These are phyloP conservation scores for Leersia perrieri DNA, from an alignment of 176 grass and related monocot genomes.

Conservation along the genomic window DNA sequence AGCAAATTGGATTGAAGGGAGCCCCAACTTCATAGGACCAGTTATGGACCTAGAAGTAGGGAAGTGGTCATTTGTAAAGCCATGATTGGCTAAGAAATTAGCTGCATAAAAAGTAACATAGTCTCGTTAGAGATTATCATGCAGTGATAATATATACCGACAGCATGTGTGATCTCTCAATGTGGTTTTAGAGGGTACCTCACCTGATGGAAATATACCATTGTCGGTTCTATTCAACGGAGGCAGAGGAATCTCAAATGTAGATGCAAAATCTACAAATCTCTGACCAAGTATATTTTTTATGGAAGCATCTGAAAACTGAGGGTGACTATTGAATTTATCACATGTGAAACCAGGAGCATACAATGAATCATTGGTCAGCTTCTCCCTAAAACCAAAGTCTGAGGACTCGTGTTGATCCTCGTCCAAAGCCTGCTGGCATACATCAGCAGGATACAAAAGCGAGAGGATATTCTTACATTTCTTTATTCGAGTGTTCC, in stretches of 20 bases:
- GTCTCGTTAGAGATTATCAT: conserved; percentile 41
- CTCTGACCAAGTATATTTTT: conserved; percentile 36
- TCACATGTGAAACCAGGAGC: conserved; percentile 51
- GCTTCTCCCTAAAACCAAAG: conserved; percentile 38
- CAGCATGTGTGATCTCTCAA: conserved; percentile 36
- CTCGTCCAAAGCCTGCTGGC: conserved; percentile 42
- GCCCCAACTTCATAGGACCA: conserved; percentile 78
- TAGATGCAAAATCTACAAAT: too few relatives aligned
- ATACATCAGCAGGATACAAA: conserved; percentile 54
- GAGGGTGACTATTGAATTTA: conserved; percentile 24
- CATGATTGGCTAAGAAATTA: conserved; percentile 50
- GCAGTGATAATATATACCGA: conserved; percentile 35
- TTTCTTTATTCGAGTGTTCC: conserved; percentile 94
- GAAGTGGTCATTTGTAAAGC: conserved; percentile 69
- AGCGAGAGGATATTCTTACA: conserved; percentile 46
- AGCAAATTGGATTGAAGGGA: conserved; percentile 99
- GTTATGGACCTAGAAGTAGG: conserved; percentile 68
- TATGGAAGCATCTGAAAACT: conserved; percentile 44
- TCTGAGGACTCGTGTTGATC: conserved; percentile 41
- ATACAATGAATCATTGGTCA: conserved; percentile 39
- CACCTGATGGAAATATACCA: conserved; percentile 38
- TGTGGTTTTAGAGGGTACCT: conserved; percentile 43
- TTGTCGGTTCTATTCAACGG: conserved; percentile 32
- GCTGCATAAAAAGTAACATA: conserved; percentile 40
- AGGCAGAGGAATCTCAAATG: conserved; percentile 53